These are phyloP conservation scores for Hymenoscyphus occultus DNA, from an alignment of 2,329 filamentous ascomycete genomes.

Conservation along the genomic window DNA sequence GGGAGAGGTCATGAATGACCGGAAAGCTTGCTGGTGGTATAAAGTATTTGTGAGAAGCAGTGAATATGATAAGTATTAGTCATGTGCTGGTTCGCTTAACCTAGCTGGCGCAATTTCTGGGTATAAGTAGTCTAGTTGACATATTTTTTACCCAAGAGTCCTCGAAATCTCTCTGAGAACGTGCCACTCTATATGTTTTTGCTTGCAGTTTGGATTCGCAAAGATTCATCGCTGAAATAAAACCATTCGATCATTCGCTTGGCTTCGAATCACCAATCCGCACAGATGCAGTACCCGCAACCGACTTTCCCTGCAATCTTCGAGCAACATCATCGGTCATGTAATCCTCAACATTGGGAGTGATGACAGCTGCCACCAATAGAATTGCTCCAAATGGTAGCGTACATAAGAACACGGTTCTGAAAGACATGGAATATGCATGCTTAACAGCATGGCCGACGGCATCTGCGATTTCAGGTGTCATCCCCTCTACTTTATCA, in stretches of 20 bases:
- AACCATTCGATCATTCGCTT: background rate
- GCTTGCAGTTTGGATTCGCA: background rate
- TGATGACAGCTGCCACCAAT: constrained; percentile 40
- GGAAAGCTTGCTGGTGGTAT: no score
- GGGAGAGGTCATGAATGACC: no score
- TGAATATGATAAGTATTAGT: no score
- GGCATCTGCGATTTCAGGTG: constrained; percentile 35
- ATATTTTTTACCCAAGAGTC: no score
- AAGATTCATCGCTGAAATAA: background rate
- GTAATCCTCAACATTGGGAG: constrained; percentile 44
- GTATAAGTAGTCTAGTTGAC: no score
- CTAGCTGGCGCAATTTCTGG: no score
- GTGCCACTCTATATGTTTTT: no score
- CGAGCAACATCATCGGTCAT: constrained; percentile 45
- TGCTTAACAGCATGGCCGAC: constrained; percentile 36
- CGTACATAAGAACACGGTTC: constrained; percentile 29
- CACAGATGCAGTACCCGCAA: background rate
- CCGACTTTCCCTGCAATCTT: constrained; percentile 37
- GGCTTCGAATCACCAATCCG: background rate
- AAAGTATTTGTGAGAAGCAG: no score
- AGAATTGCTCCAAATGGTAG: constrained; percentile 38
- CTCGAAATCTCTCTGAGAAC: no score
- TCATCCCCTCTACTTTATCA: constrained; percentile 38
- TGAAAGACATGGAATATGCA: constrained; percentile 20
- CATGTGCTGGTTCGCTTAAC: no score